Percentiles rank a stretch among this genome's conserved stretches.
Evolutionary conservation across 441 rosid genomes (phyloP).

Genomic region (Euphorbia celastroides): DNA sequence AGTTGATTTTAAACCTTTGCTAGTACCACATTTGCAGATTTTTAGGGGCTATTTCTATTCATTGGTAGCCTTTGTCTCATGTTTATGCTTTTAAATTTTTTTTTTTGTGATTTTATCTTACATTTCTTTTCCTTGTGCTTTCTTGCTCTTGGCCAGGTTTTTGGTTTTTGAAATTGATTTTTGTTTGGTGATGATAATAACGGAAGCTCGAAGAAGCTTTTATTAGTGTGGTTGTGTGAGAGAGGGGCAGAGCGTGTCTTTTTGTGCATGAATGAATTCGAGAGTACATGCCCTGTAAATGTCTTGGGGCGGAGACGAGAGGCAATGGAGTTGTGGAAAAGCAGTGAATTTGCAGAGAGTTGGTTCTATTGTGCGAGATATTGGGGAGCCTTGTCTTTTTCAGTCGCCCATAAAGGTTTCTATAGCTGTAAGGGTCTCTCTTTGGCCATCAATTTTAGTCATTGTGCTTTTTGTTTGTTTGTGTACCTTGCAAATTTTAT

Average conservation of each 20-base stretch:
- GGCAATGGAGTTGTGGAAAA: constrained; percentile 77
- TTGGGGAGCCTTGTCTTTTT: constrained; percentile 83
- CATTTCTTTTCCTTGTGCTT: neutral
- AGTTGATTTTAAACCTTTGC: neutral
- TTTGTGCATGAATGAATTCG: constrained; percentile 17
- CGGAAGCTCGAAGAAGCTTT: constrained; percentile 15
- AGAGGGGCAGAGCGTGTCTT: neutral
- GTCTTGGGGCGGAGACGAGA: constrained; percentile 50
- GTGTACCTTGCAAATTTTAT: neutral
- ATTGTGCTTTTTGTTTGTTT: neutral
- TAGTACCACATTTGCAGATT: neutral
- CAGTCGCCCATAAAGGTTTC: constrained; percentile 79
- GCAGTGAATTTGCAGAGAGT: constrained; percentile 65
- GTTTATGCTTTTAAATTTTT: constrained; percentile 2
- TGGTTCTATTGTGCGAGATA: constrained; percentile 66
- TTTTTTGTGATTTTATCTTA: constrained; percentile 1
- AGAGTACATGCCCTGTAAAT: constrained; percentile 34
- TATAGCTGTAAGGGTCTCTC: constrained; percentile 44
- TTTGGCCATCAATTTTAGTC: neutral
- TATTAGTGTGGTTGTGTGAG: neutral
- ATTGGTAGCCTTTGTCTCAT: neutral
- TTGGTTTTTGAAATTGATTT: constrained; percentile 17
- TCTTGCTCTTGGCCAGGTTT: constrained; percentile 16
- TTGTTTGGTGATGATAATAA: constrained; percentile 16
- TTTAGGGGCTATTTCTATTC: neutral